phyloP scores from a whole-genome alignment of 176 grass and related monocot genomes.

The Pontederia paniculata region DNA sequence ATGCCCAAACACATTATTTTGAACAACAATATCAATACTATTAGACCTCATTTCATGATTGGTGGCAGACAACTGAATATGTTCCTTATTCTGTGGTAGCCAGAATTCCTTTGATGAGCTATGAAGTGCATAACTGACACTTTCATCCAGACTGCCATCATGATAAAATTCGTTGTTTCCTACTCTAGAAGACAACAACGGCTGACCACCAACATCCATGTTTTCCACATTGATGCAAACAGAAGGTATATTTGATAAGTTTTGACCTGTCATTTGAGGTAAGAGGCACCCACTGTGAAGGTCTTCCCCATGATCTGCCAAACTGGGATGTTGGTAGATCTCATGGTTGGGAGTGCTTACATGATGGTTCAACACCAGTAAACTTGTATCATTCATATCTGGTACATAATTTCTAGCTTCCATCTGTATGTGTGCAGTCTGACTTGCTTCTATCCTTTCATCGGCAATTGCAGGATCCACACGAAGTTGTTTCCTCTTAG shows the following conservation, averaged over 20 bases:
- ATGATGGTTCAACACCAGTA: conserved; percentile 24
- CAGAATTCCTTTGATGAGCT: conserved; percentile 25
- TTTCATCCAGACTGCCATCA: conserved; percentile 26
- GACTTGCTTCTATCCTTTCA: conserved; percentile 22
- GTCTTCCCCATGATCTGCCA: conserved; percentile 20
- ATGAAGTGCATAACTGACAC: conserved; percentile 34
- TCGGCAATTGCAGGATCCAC: conserved; percentile 10
- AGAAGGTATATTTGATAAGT: conserved; percentile 20
- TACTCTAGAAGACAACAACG: conserved; percentile 27
- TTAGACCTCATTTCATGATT: conserved; percentile 36
- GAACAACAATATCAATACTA: conserved; percentile 31
- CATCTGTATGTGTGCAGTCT: conserved; percentile 19
- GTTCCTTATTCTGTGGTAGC: conserved; percentile 29
- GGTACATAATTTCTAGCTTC: conserved; percentile 48
- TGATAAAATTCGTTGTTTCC: conserved; percentile 25
- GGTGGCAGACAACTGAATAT: conserved; percentile 25
- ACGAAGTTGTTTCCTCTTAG: conserved; percentile 39
- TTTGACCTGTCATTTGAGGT: conserved; percentile 24
- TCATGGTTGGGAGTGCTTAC: conserved; percentile 28
- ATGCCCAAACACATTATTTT: conserved; percentile 48
- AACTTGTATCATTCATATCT: conserved; percentile 43
- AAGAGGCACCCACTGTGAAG: conserved; percentile 32
- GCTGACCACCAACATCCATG: conserved; percentile 29
- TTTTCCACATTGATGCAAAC: conserved; percentile 34
- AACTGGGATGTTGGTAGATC: conserved; percentile 16